phyloP scores from a whole-genome alignment of 2,329 filamentous ascomycete genomes.

The Aaosphaeria arxii region DNA sequence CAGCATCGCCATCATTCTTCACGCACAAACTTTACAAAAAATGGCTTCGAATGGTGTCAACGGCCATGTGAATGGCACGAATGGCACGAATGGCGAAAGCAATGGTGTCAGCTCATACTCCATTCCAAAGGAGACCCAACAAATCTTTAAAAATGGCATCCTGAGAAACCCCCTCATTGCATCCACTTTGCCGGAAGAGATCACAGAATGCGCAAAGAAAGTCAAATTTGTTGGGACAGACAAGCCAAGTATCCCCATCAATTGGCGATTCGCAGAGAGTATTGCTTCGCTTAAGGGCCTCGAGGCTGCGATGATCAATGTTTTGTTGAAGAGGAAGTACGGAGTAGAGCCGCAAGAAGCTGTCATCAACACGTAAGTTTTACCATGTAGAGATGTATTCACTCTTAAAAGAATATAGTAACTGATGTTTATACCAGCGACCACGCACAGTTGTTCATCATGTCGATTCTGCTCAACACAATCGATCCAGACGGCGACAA shows the following conservation, averaged over 20 bases:
- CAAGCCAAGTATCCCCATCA: slow-evolving; percentile 50
- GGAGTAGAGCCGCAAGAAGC: slow-evolving; percentile 37
- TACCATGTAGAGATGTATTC: not conserved
- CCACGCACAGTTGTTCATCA: slow-evolving; percentile 45
- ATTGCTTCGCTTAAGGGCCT: slow-evolving; percentile 49
- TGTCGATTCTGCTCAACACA: slow-evolving; percentile 37
- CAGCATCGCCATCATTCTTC: too few relatives aligned
- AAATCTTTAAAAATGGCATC: slow-evolving; percentile 38
- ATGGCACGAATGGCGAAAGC: too few relatives aligned
- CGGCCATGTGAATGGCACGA: not conserved
- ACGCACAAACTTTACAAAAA: not conserved
- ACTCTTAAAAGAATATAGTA: not conserved
- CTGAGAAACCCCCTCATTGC: slow-evolving; percentile 42
- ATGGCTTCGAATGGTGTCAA: slow-evolving; percentile 5
- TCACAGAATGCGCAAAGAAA: slow-evolving; percentile 30
- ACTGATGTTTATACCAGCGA: slow-evolving; percentile 23
- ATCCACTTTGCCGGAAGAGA: slow-evolving; percentile 34
- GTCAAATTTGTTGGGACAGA: slow-evolving; percentile 45
- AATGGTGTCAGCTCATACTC: slow-evolving; percentile 14
- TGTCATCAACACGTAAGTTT: slow-evolving; percentile 46
- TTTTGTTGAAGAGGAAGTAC: slow-evolving; percentile 48
- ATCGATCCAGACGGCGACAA: slow-evolving; percentile 31
- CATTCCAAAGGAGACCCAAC: slow-evolving; percentile 21
- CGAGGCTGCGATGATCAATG: slow-evolving; percentile 47
- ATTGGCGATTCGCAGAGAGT: slow-evolving; percentile 57